phyloP scores from a whole-genome alignment of 108 stramenopile species.

The Bacterosira constricta region DNA sequence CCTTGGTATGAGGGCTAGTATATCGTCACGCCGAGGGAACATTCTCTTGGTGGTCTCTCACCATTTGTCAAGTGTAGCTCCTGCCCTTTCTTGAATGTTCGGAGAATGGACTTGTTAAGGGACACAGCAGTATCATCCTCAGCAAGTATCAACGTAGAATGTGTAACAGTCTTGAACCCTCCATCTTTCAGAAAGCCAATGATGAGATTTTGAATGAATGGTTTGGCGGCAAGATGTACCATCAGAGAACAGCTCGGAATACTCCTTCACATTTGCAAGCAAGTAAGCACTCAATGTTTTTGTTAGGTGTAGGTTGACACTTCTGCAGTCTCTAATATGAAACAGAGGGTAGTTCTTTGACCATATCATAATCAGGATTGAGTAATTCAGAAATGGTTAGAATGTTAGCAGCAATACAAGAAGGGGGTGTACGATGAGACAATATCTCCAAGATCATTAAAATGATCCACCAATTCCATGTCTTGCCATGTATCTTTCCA shows the following conservation, averaged over 20 bases:
- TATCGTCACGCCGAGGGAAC: neutral
- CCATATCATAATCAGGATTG: neutral
- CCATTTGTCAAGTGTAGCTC: conserved; percentile 8
- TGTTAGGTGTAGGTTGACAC: neutral
- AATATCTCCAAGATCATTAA: neutral
- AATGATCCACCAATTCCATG: too few relatives aligned
- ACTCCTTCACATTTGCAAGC: neutral
- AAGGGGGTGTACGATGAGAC: neutral
- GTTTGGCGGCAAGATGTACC: neutral
- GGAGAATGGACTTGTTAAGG: neutral
- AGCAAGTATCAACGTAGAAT: neutral
- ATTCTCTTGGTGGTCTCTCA: neutral
- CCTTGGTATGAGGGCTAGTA: conserved; percentile 1
- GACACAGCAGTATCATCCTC: neutral
- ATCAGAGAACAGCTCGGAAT: neutral
- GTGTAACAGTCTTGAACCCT: neutral
- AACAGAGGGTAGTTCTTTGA: conserved; percentile 3
- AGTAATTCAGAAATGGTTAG: neutral
- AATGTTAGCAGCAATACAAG: neutral
- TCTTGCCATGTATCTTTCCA: too few relatives aligned
- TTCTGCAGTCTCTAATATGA: neutral
- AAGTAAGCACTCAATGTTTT: neutral
- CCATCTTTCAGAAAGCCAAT: neutral
- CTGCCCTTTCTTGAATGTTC: neutral
- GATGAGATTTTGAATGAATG: neutral